Percentiles rank a stretch among this genome's conserved stretches.
phyloP scores from a whole-genome alignment of 805 yeast species.

The Ogataea glucozyma region DNA sequence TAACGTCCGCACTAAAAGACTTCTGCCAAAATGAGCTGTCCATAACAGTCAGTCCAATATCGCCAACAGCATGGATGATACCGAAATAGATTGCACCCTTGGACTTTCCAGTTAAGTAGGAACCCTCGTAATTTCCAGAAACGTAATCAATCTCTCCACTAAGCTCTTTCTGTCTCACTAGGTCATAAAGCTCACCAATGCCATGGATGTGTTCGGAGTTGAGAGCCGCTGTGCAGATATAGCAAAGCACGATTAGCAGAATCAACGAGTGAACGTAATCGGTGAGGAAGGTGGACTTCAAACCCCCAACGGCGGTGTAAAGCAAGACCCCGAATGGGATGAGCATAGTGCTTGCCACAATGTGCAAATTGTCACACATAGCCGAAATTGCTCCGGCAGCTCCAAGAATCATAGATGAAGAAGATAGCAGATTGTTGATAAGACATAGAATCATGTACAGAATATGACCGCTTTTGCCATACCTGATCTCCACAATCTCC shows the following conservation, averaged over 20 bases:
- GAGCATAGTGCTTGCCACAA: slow-evolving; percentile 30
- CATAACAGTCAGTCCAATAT: slow-evolving; percentile 40
- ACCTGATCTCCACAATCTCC: slow-evolving; percentile 31
- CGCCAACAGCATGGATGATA: slow-evolving; percentile 38
- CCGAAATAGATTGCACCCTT: slow-evolving; percentile 39
- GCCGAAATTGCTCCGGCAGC: slow-evolving; percentile 33
- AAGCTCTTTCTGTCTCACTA: slow-evolving; percentile 21
- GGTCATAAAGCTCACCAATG: slow-evolving; percentile 32
- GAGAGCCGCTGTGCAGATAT: slow-evolving; percentile 32
- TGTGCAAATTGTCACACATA: slow-evolving; percentile 27
- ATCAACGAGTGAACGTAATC: slow-evolving; percentile 39
- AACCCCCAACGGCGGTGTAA: slow-evolving; percentile 39
- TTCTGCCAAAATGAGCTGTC: slow-evolving; percentile 45
- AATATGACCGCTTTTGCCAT: slow-evolving; percentile 26
- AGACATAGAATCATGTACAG: slow-evolving; percentile 23
- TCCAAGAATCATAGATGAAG: slow-evolving; percentile 33
- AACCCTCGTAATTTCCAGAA: slow-evolving; percentile 38
- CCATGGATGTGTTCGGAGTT: slow-evolving; percentile 34
- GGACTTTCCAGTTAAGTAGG: slow-evolving; percentile 40
- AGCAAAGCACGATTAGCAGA: slow-evolving; percentile 33
- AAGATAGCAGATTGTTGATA: slow-evolving; percentile 30
- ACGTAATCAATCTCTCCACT: slow-evolving; percentile 25
- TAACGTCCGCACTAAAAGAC: slow-evolving; percentile 38
- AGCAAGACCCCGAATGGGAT: slow-evolving; percentile 37
- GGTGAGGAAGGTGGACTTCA: slow-evolving; percentile 37